A percentile compares a stretch with the other conserved stretches of the same genome.
Evolutionary conservation across 2,329 filamentous ascomycete species (phyloP).

Genomic region (Penicillium freii): DNA sequence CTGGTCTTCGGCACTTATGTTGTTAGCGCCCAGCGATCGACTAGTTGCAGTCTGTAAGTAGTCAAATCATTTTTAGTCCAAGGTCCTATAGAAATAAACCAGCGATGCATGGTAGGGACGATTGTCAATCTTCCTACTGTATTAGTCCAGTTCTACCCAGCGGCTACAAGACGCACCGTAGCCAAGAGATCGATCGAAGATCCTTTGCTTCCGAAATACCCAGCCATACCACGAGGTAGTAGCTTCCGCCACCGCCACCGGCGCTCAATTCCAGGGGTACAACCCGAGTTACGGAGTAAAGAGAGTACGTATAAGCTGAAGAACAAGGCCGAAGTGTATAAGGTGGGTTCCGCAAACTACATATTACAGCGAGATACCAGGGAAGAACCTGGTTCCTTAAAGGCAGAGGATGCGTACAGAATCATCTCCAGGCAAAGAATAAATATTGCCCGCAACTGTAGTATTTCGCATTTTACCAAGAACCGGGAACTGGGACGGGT

Average conservation of each 20-base stretch:
- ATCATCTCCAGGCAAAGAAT: background rate
- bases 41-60: background rate
- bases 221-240: slow-evolving; percentile 9
- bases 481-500: background rate
- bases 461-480: background rate
- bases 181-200: slow-evolving; percentile 8
- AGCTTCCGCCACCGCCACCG: slow-evolving; percentile 6
- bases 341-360: background rate
- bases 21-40: background rate
- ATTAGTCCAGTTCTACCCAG: background rate
- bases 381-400: background rate
- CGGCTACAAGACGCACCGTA: background rate
- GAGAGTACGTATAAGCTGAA: background rate
- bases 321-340: background rate
- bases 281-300: background rate
- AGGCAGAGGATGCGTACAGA: background rate
- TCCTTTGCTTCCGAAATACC: background rate
- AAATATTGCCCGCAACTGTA: background rate
- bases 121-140: background rate
- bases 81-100: background rate
- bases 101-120: background rate
- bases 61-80: background rate
- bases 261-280: background rate
- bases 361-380: background rate
- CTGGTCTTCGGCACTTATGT: background rate